Evolutionary conservation across 192 early-diverging fungal species (phyloP), one percentile per base, ranked within the genome.

Genomic region (Backusella macrospora): DNA sequence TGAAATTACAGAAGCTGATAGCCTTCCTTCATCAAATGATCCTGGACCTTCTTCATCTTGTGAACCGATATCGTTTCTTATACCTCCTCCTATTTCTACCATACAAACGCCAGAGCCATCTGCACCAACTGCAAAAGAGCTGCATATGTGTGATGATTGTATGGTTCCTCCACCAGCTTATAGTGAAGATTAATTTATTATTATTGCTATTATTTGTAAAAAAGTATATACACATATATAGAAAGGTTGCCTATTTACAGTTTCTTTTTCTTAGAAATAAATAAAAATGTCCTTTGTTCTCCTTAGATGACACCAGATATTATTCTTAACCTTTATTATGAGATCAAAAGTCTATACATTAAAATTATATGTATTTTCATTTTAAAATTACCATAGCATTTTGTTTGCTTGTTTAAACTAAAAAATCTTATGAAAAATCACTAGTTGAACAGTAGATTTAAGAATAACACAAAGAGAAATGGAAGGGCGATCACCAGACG

Each of bases 91-190:
- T 65, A 65, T 43, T 42, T 65, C 64, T 7, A 38, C 39, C 18
- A n/a, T 65, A 42, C 64, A 38, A 65, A 65, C 64, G 12, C 64
- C 64, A 15, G 64, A 65, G 40, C 64, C 64, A 65, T 65, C 64
- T 42, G 64, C 64, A 40, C 64, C 64, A 40, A 40, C 64, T 65
- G 64, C 64, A 38, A 65, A 65, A 18, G 64, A 65, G 18, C 39
- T 65, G 18, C 39, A 65, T 65, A 40, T 65, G 39, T 65, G 64
- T 65, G 38, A 65, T 39, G 64, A 65, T 38, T 65, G 64, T 65
- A 40, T 65, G 39, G 39, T 38, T 40, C 64, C 64, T 65, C 64
- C 64, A 21, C 64, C 64, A 65, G 64, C 64, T 65, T 65, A 65
- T 65, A 65, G 38, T 18, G 39, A 65, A 43, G 64, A 65, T 40